phyloP scores from a whole-genome alignment of 805 yeast genomes.

The Cephaloascus fragrans region DNA sequence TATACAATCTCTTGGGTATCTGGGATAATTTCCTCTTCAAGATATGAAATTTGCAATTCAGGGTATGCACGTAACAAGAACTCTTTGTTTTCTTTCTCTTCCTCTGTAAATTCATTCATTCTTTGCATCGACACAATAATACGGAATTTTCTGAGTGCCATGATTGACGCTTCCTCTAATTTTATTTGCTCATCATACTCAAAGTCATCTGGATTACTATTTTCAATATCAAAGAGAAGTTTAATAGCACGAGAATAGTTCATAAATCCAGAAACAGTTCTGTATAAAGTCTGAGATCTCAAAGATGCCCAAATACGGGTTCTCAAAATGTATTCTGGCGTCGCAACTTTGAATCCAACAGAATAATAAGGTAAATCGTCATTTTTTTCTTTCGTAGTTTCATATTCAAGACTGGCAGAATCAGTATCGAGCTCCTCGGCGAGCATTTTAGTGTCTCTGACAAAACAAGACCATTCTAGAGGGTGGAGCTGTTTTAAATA shows the following conservation, averaged over 20 bases:
- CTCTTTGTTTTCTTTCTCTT: conserved; percentile 51
- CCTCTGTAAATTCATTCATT: conserved; percentile 39
- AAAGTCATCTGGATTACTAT: conserved; percentile 20
- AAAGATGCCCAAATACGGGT: conserved; percentile 39
- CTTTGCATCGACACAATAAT: conserved; percentile 61
- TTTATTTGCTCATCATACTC: conserved; percentile 22
- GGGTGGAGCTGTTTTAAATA: conserved; percentile 48
- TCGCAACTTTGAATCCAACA: conserved; percentile 37
- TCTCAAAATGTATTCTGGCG: conserved; percentile 36
- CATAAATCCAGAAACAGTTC: conserved; percentile 38
- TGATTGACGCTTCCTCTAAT: conserved; percentile 35
- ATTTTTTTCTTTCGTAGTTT: conserved; percentile 23
- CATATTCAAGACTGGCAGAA: conserved; percentile 12
- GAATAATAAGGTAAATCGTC: conserved; percentile 36
- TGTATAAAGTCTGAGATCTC: conserved; percentile 35
- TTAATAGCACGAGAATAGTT: conserved; percentile 37
- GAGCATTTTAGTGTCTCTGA: conserved; percentile 43
- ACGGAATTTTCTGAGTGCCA: conserved; percentile 56
- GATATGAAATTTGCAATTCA: conserved; percentile 53
- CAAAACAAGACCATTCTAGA: conserved; percentile 47
- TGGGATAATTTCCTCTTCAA: conserved; percentile 41
- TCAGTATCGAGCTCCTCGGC: conserved; percentile 38
- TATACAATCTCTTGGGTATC: conserved; percentile 35
- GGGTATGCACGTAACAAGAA: conserved; percentile 57
- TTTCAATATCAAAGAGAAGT: conserved; percentile 37